Evolutionary conservation across 1,284 basidiomycete species (phyloP).

Genomic region (Leccinum pachyderme): DNA sequence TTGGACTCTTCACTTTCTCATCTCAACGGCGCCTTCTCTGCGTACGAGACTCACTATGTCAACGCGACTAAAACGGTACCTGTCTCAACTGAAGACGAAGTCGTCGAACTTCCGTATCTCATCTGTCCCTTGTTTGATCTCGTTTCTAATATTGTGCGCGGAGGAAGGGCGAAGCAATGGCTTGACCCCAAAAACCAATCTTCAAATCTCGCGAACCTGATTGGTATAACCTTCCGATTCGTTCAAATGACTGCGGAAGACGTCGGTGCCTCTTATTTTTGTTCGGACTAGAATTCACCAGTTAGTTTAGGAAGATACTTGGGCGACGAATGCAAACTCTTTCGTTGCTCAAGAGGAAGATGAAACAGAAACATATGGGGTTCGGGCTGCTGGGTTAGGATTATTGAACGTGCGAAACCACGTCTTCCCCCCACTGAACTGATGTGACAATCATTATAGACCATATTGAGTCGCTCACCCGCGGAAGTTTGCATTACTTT

Average conservation of each 20-base stretch:
- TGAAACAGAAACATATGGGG: constrained; percentile 78
- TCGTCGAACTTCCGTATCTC: constrained; percentile 75
- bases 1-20: constrained; percentile 64
- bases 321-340: constrained; percentile 85
- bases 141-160: constrained; percentile 60
- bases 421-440: neutral
- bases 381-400: constrained; percentile 84
- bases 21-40: constrained; percentile 62
- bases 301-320: constrained; percentile 75
- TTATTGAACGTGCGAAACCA: constrained; percentile 63
- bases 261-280: constrained; percentile 44
- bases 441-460: constrained; percentile 34
- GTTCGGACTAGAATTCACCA: constrained; percentile 3
- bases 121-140: constrained; percentile 83
- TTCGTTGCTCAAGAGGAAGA: constrained; percentile 97
- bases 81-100: constrained; percentile 70
- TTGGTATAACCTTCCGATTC: constrained; percentile 67
- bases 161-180: constrained; percentile 64
- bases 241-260: constrained; percentile 89
- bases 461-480: constrained; percentile 68
- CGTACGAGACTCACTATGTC: constrained; percentile 71
- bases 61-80: constrained; percentile 55
- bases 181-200: constrained; percentile 37
- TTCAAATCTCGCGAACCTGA: constrained; percentile 53
- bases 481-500: constrained; percentile 56